Conservation (phyloP, 768 basidiomycete genomes). For the Boletus barrowsii region DNA sequence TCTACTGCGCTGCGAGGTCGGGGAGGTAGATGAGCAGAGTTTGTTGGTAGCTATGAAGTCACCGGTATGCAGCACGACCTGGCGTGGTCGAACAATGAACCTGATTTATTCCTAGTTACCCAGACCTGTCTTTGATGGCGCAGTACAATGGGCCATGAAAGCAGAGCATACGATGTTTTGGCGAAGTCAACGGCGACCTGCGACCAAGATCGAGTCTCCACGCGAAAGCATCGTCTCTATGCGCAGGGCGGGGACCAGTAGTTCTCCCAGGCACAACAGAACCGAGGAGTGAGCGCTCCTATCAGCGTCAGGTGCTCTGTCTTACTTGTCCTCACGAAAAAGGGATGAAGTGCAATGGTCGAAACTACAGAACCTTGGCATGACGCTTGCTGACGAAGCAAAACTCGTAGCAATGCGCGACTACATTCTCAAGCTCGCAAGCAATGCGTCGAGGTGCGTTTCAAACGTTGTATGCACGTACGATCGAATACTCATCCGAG, state of each 20-base stretch:
- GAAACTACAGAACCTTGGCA: constrained; percentile 85
- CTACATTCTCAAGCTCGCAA: constrained; percentile 81
- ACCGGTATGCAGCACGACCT: constrained; percentile 53
- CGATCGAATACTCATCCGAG: constrained; percentile 1
- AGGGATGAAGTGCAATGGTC: constrained; percentile 77
- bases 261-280: constrained; percentile 42
- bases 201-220: constrained; percentile 59
- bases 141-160: constrained; percentile 86
- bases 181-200: constrained; percentile 50
- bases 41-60: constrained; percentile 75
- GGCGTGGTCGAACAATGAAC: neutral
- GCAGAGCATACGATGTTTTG: constrained; percentile 79
- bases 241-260: constrained; percentile 47
- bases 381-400: constrained; percentile 75
- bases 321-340: neutral
- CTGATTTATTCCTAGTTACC: constrained; percentile 39
- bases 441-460: constrained; percentile 69
- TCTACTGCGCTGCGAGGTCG: constrained; percentile 81
- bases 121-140: constrained; percentile 79
- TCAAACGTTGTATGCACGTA: neutral
- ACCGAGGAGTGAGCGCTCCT: constrained; percentile 70
- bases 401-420: constrained; percentile 89
- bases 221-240: constrained; percentile 69
- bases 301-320: neutral
- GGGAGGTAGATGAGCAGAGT: constrained; percentile 66